phyloP scores from a whole-genome alignment of 306 rosid species.

The Abrus pulchellus region DNA sequence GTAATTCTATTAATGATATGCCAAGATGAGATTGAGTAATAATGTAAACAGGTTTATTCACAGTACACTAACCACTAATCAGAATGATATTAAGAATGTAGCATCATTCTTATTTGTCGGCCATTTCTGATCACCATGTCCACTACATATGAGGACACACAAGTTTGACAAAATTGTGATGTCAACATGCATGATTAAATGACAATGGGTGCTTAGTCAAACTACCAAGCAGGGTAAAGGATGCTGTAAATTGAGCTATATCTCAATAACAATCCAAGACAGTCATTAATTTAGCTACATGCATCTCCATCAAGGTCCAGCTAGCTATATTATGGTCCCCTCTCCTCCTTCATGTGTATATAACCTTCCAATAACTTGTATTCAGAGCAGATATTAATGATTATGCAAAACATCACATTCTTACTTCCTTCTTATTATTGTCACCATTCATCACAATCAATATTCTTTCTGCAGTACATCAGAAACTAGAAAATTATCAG shows the following conservation, averaged over 20 bases:
- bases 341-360: neutral
- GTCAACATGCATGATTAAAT: neutral
- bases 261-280: neutral
- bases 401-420: slow-evolving; percentile 16
- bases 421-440: neutral
- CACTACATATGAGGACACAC: neutral
- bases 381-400: neutral
- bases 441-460: neutral
- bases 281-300: neutral
- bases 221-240: neutral
- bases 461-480: neutral
- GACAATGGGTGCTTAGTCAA: neutral
- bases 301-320: slow-evolving; percentile 33
- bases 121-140: neutral
- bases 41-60: neutral
- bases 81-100: neutral
- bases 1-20: slow-evolving; percentile 2
- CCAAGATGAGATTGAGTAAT: neutral
- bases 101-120: neutral
- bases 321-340: slow-evolving; percentile 32
- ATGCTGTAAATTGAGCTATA: neutral
- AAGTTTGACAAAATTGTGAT: neutral
- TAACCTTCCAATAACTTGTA: neutral
- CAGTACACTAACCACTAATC: neutral
- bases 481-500: neutral